Percentiles rank a stretch among this genome's conserved stretches.
These are phyloP conservation scores for Heimioporus sp. DNA, from an alignment of 768 basidiomycete genomes.

Conservation along the genomic window DNA sequence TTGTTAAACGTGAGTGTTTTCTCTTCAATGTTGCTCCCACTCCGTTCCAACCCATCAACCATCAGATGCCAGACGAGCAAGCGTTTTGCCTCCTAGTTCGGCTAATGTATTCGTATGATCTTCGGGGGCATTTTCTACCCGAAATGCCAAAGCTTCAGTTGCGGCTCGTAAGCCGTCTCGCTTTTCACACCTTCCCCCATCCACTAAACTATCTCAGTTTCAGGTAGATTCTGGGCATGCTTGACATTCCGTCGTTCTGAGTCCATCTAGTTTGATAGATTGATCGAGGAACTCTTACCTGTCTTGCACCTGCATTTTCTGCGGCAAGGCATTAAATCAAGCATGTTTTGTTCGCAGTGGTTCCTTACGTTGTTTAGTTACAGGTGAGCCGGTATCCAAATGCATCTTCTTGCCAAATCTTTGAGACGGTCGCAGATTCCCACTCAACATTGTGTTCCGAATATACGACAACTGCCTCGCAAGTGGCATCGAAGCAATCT, in stretches of 20 bases:
- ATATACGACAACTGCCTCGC: conserved; percentile 97
- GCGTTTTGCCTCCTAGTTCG: conserved; percentile 94
- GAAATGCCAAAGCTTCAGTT: conserved; percentile 98
- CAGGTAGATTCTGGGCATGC: conserved; percentile 43
- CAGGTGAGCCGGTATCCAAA: conserved; percentile 47
- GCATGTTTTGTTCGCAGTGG: conserved; percentile 99
- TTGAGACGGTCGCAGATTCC: conserved; percentile 59
- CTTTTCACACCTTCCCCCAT: not conserved
- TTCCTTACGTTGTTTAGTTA: conserved; percentile 97
- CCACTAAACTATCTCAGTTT: conserved; percentile 41
- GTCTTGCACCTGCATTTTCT: conserved; percentile 92
- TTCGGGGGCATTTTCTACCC: conserved; percentile 95
- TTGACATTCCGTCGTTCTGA: conserved; percentile 15
- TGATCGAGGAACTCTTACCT: conserved; percentile 90
- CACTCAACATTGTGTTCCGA: conserved; percentile 89
- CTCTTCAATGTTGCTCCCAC: not conserved
- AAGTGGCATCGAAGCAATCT: conserved; percentile 95
- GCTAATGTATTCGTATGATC: conserved; percentile 94
- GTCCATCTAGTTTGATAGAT: conserved; percentile 76
- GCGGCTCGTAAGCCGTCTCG: conserved; percentile 61
- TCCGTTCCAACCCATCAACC: not conserved
- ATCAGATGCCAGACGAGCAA: conserved; percentile 98
- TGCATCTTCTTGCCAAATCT: not conserved
- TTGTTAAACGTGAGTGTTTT: conserved; percentile 72
- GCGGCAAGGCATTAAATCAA: conserved; percentile 92